Conservation (phyloP, 306 rosid species). For the Canavalia ensiformis region DNA sequence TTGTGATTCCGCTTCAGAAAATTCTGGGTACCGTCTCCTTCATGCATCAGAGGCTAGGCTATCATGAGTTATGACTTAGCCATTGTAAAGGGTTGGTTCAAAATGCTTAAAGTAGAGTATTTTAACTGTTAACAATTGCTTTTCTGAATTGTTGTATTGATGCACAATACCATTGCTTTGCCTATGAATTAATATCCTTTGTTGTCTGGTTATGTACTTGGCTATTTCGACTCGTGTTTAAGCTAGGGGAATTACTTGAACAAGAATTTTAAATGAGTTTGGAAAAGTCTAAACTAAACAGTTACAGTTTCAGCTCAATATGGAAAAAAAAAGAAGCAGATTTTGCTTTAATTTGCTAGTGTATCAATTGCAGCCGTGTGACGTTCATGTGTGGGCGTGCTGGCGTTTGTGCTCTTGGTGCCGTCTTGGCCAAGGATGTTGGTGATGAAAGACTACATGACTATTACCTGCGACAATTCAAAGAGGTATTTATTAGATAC, state of each 20-base stretch:
- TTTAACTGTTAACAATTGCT: conserved; percentile 12
- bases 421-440: conserved; percentile 74
- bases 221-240: neutral
- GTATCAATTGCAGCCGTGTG: conserved; percentile 64
- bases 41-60: conserved; percentile 15
- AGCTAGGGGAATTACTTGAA: conserved; percentile 7
- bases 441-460: conserved; percentile 68
- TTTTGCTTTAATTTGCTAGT: conserved; percentile 22
- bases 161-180: neutral
- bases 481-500: conserved; percentile 52
- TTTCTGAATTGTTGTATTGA: conserved; percentile 19
- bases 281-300: conserved; percentile 13
- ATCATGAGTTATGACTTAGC: neutral
- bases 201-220: conserved; percentile 1
- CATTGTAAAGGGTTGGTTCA: conserved; percentile 1
- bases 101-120: neutral
- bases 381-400: conserved; percentile 83
- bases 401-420: conserved; percentile 85
- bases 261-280: neutral
- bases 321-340: neutral
- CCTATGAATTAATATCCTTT: neutral
- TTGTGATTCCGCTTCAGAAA: conserved; percentile 74
- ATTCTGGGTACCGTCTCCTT: conserved; percentile 63
- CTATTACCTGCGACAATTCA: conserved; percentile 65
- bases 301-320: neutral